Evolutionary conservation across 1,139 yeast genomes (phyloP).

Genomic region (Candida smagusa): DNA sequence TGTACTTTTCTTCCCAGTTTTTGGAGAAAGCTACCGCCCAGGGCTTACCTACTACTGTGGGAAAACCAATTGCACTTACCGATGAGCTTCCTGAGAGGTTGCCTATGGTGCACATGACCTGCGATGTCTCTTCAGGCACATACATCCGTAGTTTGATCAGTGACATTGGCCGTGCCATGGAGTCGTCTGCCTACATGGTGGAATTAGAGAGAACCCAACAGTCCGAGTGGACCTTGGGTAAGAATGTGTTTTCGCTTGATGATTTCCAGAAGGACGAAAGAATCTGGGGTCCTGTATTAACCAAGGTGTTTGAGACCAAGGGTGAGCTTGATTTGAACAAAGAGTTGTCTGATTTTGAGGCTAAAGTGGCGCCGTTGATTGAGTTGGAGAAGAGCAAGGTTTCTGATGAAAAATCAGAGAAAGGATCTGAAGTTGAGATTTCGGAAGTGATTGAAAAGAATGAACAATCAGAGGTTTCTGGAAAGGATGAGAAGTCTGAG

Average conservation of each 20-base stretch:
- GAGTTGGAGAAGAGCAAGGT: conserved; percentile 1
- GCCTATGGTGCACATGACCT: conserved; percentile 69
- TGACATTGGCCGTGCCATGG: conserved; percentile 81
- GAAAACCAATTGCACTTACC: conserved; percentile 24
- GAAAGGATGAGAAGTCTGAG: background rate
- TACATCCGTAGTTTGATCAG: conserved; percentile 87
- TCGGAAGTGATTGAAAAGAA: conserved; percentile 5
- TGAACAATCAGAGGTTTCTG: conserved; percentile 3
- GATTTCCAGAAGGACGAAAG: conserved; percentile 61
- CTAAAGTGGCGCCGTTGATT: background rate
- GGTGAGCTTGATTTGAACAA: conserved; percentile 25
- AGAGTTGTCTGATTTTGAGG: conserved; percentile 16
- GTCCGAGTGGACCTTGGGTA: conserved; percentile 76
- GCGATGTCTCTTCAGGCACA: conserved; percentile 92
- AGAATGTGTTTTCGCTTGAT: conserved; percentile 63
- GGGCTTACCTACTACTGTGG: conserved; percentile 24
- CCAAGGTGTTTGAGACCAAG: conserved; percentile 38
- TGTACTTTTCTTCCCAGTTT: conserved; percentile 57
- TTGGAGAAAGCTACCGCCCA: conserved; percentile 37
- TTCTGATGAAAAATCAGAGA: conserved; percentile 11
- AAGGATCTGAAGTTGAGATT: conserved; percentile 7
- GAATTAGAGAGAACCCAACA: conserved; percentile 71
- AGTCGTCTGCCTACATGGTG: conserved; percentile 87
- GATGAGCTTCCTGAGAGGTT: conserved; percentile 30
- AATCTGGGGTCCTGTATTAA: conserved; percentile 68